phyloP scores from a whole-genome alignment of 768 basidiomycete species.

The Lentinula aciculospora region DNA sequence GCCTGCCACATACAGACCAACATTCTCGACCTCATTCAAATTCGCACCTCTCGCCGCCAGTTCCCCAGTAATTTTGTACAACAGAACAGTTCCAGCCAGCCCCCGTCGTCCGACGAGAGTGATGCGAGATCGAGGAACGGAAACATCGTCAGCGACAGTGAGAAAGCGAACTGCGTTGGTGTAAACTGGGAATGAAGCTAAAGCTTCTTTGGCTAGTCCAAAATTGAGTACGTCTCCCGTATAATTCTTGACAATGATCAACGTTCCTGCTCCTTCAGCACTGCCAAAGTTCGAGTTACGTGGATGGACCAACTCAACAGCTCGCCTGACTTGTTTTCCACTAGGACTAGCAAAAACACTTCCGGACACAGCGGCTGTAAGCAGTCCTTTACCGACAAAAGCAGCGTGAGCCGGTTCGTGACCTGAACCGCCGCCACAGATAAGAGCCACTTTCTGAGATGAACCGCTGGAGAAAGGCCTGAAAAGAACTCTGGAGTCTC shows the following conservation, averaged over 20 bases:
- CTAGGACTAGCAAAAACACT: conserved; percentile 90
- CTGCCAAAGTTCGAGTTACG: conserved; percentile 52
- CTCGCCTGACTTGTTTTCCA: conserved; percentile 75
- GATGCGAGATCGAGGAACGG: conserved; percentile 77
- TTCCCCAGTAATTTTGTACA: conserved; percentile 90
- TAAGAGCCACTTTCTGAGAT: conserved; percentile 66
- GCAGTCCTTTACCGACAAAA: conserved; percentile 81
- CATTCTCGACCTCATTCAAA: conserved; percentile 61
- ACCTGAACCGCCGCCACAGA: conserved; percentile 84
- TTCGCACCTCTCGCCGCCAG: conserved; percentile 61
- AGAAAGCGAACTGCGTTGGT: conserved; percentile 68
- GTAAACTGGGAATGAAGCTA: conserved; percentile 67
- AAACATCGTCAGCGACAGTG: conserved; percentile 87
- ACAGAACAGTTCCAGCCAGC: conserved; percentile 73
- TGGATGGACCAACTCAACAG: conserved; percentile 70
- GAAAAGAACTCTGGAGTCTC: conserved; percentile 58
- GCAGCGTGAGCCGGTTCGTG: conserved; percentile 91
- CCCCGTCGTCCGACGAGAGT: conserved; percentile 83
- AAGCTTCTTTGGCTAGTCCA: conserved; percentile 83
- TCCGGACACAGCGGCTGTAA: conserved; percentile 81
- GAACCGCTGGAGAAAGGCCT: conserved; percentile 34
- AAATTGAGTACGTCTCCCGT: conserved; percentile 92
- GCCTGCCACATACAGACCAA: conserved; percentile 62
- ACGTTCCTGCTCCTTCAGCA: conserved; percentile 38
- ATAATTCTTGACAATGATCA: conserved; percentile 73